Base-by-base conservation (phyloP, 169 alveolate species). In the Plasmodium cynomolgi region DNA sequence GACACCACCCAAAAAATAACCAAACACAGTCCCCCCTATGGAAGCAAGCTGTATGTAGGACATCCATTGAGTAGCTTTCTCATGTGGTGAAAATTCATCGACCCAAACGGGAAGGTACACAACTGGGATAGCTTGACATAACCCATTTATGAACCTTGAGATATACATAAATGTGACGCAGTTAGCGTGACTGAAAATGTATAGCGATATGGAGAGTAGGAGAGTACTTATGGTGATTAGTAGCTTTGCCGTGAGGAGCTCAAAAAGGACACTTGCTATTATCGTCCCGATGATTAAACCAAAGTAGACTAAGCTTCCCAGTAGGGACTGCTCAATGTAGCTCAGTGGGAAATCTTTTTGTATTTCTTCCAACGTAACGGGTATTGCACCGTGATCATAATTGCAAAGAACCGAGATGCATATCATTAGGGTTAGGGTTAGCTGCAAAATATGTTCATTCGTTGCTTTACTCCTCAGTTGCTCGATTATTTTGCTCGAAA, bases 101-200 rank as follows among this genome's bases (percentile, higher is more conserved):
- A 98, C 98, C 99, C 99, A 99, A 2, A 98, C 99, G 0, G 99
- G 99, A 8, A 96, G 96, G 83, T 98, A 98, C 7, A 98, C 98
- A 13, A 98, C 98, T 68, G 98, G 97, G 74, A 98, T 96, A 0
- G 99, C 98, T 95, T 98, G 98, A 0, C 99, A 96, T 29, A 97
- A 95, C 20, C 99, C 99, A 79, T 97, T 94, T 56, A 96, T 85
- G 86, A 98, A 97, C 80, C 99, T 96, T 84, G 96, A 92, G 29
- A 95, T 23, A 91, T 96, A 98, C 92, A 98, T 96, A 84, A 96
- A 74, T 7, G 81, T 83, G 68, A 96, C 92, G 81, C 95, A 92
- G 75, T 88, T 74, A 9, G 98, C 95, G 31, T 92, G 84, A 13
- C 97, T 95, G 54, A 96, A 96, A n/a, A 96, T 33, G 56, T 92